A percentile compares a stretch with the other conserved stretches of the same genome.
Conservation (phyloP, 2,329 filamentous ascomycete species). For the Xylariaceae sp. region DNA sequence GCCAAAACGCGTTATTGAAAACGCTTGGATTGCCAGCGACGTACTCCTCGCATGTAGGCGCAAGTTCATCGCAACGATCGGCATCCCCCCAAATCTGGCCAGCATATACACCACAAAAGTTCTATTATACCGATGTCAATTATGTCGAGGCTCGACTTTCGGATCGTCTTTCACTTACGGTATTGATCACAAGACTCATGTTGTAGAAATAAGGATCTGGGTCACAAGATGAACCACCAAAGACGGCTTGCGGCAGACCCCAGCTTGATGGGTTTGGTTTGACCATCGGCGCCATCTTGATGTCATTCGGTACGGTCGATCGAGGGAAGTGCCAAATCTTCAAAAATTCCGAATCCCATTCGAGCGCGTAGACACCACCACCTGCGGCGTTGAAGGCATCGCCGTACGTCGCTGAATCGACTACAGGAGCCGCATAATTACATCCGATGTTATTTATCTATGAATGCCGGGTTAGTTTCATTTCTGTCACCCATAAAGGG, state of each 20-base stretch:
- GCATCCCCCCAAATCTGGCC: slow-evolving; percentile 41
- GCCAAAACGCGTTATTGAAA: slow-evolving; percentile 44
- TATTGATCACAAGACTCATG: slow-evolving; percentile 71
- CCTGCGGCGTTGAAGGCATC: slow-evolving; percentile 61
- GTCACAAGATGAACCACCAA: slow-evolving; percentile 62
- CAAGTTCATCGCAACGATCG: slow-evolving; percentile 37
- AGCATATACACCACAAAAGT: slow-evolving; percentile 77
- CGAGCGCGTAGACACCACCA: slow-evolving; percentile 67
- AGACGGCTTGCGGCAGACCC: slow-evolving; percentile 66
- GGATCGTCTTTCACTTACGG: slow-evolving; percentile 32
- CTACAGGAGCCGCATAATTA: slow-evolving; percentile 37
- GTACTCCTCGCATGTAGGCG: slow-evolving; percentile 43
- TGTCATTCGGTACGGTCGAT: slow-evolving; percentile 60
- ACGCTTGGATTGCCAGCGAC: slow-evolving; percentile 43
- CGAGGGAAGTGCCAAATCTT: slow-evolving; percentile 75
- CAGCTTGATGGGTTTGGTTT: slow-evolving; percentile 61
- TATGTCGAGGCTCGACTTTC: not conserved
- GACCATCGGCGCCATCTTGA: slow-evolving; percentile 43
- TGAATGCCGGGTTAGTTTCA: slow-evolving; percentile 11
- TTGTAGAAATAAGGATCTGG: slow-evolving; percentile 62
- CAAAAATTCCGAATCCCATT: slow-evolving; percentile 67
- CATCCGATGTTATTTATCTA: slow-evolving; percentile 46
- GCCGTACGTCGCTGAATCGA: slow-evolving; percentile 50
- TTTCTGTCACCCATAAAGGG: not conserved
- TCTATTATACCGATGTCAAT: slow-evolving; percentile 31